A percentile compares a stretch with the other conserved stretches of the same genome.
Evolutionary conservation across 2,329 filamentous ascomycete species (phyloP).

Genomic region (Moelleriella libera): DNA sequence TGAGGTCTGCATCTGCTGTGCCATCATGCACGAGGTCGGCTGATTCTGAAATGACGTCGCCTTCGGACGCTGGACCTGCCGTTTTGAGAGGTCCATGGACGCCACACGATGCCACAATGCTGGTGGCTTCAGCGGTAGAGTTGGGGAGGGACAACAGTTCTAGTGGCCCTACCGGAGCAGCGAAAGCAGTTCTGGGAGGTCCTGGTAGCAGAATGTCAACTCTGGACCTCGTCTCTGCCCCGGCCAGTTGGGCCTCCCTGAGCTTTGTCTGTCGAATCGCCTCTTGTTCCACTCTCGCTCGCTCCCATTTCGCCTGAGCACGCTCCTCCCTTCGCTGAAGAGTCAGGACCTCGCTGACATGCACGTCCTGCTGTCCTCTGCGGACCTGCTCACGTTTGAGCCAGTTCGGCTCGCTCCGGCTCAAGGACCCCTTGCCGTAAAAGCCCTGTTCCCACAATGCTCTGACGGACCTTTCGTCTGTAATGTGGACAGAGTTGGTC

Average conservation of each 20-base stretch:
- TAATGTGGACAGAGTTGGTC: conserved; percentile 74
- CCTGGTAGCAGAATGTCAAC: background rate
- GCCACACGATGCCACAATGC: background rate
- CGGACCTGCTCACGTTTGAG: conserved; percentile 67
- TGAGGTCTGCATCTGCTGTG: background rate
- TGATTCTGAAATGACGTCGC: no score
- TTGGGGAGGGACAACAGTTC: conserved; percentile 21
- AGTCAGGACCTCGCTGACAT: conserved; percentile 75
- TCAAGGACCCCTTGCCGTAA: conserved; percentile 87
- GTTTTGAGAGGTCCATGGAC: no score
- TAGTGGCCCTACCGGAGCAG: conserved; percentile 29
- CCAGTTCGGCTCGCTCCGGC: conserved; percentile 92
- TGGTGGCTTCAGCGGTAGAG: conserved; percentile 1
- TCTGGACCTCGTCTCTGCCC: conserved; percentile 8
- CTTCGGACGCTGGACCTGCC: no score
- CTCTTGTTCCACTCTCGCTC: conserved; percentile 77
- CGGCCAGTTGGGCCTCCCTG: conserved; percentile 25
- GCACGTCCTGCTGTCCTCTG: conserved; percentile 44
- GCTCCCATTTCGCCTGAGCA: conserved; percentile 74
- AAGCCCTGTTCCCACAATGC: conserved; percentile 95
- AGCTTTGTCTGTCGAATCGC: conserved; percentile 57
- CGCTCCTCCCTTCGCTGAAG: conserved; percentile 65
- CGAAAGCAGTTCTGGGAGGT: background rate
- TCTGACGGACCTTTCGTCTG: conserved; percentile 58
- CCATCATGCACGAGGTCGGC: no score